Evolutionary conservation across 176 grass and related monocot genomes (phyloP).

Genomic region (Eleusine indica): DNA sequence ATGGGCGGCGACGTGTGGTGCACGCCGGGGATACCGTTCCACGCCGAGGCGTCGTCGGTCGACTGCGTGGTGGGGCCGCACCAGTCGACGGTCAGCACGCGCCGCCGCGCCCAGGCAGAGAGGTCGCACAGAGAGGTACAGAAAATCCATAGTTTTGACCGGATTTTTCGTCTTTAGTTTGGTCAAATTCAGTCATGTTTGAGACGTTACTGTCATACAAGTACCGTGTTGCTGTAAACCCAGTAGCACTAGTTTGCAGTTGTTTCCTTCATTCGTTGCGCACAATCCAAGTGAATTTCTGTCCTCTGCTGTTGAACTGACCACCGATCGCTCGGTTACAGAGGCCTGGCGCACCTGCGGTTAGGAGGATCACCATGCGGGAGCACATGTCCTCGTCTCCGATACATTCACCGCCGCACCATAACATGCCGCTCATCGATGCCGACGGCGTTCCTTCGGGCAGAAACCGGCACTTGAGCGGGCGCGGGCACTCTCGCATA

Average conservation of each 20-base stretch:
- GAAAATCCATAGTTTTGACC: neutral
- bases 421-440: slow-evolving; percentile 39
- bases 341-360: slow-evolving; percentile 39
- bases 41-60: slow-evolving; percentile 78
- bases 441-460: slow-evolving; percentile 44
- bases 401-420: slow-evolving; percentile 56
- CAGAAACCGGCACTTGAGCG: slow-evolving; percentile 29
- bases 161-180: neutral
- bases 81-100: slow-evolving; percentile 19
- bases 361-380: slow-evolving; percentile 60
- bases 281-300: slow-evolving; percentile 26
- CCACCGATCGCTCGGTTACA: slow-evolving; percentile 12
- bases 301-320: slow-evolving; percentile 20
- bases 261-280: slow-evolving; percentile 2
- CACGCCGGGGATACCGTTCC: slow-evolving; percentile 70
- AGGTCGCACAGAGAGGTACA: slow-evolving; percentile 68
- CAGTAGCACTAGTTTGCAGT: neutral
- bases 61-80: slow-evolving; percentile 81
- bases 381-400: slow-evolving; percentile 63
- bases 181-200: slow-evolving; percentile 1
- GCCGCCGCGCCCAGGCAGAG: slow-evolving; percentile 47
- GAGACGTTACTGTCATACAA: neutral
- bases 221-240: neutral
- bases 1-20: slow-evolving; percentile 78
- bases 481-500: slow-evolving; percentile 40